Base-by-base conservation (phyloP, 164 flowering plant genomes). In the Nelumbo lutea region DNA sequence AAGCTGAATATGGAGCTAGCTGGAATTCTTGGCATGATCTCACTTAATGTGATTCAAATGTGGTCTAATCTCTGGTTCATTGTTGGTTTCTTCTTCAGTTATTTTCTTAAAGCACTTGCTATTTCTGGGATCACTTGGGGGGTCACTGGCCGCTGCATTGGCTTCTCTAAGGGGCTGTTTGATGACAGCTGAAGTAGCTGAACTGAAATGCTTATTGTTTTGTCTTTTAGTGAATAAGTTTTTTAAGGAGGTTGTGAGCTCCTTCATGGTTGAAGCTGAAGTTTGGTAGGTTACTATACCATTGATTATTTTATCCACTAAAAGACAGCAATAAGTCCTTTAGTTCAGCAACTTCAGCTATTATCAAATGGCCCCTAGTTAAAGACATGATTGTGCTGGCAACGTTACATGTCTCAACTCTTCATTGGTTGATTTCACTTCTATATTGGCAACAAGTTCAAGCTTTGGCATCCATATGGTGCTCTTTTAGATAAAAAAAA, bases 1-100 rank as follows among this genome's bases (percentile, higher is more conserved):
- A 93, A 96, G 81, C 81, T 96, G 77, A 93, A 93, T 77, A 91
- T 87, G 3, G 98, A 93, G 79, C 81, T 93, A 60, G 99, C 99
- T 6, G 84, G 81, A 67, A 74, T 93, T 68, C 79, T 93, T 70
- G 96, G 98, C 70, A 82, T 86, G 79, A 63, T 88, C 15, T 91
- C 96, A 67, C 88, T 96, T 13, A 87, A 87, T 84, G 85, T 80
- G 1, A 89, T 93, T 69, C 99, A 93, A 70, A 87, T 93, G 48
- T 96, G 99, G 98, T 91, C 97, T 67, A 87, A 97, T 4, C 82
- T 93, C 15, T 88, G 95, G 93, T 70, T 75, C 72, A 82, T 79
- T 68, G 47, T 85, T 65, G 82, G 84, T 63, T 84, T 72, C 57
- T 61, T 87, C 67, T 76, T 83, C 48, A 65, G 65, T 65, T 73